Conservation (phyloP, 1,284 basidiomycete species). For the Peniophora sp. region DNA sequence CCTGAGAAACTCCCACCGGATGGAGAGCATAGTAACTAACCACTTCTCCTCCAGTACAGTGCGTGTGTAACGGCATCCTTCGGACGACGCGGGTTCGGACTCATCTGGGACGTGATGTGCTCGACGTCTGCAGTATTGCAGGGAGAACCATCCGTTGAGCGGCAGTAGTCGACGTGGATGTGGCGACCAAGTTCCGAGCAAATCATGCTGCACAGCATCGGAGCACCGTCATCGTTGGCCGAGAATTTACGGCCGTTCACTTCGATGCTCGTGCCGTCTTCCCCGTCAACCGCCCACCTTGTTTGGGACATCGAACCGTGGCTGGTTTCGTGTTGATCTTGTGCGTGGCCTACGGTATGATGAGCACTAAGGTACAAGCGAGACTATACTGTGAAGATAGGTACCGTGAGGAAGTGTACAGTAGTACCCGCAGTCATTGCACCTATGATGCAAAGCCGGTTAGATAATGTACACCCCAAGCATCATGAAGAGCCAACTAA, state of each 20-base stretch:
- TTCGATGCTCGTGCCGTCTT: conserved; percentile 39
- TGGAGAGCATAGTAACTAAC: conserved; percentile 18
- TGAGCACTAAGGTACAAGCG: not conserved
- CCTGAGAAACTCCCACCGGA: not conserved
- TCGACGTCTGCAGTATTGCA: conserved; percentile 38
- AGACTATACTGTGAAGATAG: not conserved
- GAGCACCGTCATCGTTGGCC: conserved; percentile 50
- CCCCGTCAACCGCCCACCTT: conserved; percentile 47
- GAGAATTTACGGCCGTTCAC: conserved; percentile 48
- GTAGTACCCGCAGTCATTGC: conserved; percentile 48
- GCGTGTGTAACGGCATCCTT: conserved; percentile 52
- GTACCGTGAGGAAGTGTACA: conserved; percentile 50
- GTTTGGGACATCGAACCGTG: conserved; percentile 58
- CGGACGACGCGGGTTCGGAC: conserved; percentile 33
- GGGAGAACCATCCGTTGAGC: conserved; percentile 22
- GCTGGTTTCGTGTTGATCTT: conserved; percentile 52
- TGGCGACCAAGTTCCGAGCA: conserved; percentile 49
- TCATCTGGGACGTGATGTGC: conserved; percentile 35
- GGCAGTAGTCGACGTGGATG: conserved; percentile 50
- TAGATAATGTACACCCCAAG: not conserved
- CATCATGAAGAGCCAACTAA: conserved; percentile 21
- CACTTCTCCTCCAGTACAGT: conserved; percentile 49
- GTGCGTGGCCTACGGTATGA: conserved; percentile 38
- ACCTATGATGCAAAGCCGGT: conserved; percentile 24
- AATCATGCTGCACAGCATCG: conserved; percentile 54